Percentiles rank a stretch among this genome's conserved stretches.
phyloP scores from a whole-genome alignment of 2,329 filamentous ascomycete genomes.

The Claviceps maximensis region DNA sequence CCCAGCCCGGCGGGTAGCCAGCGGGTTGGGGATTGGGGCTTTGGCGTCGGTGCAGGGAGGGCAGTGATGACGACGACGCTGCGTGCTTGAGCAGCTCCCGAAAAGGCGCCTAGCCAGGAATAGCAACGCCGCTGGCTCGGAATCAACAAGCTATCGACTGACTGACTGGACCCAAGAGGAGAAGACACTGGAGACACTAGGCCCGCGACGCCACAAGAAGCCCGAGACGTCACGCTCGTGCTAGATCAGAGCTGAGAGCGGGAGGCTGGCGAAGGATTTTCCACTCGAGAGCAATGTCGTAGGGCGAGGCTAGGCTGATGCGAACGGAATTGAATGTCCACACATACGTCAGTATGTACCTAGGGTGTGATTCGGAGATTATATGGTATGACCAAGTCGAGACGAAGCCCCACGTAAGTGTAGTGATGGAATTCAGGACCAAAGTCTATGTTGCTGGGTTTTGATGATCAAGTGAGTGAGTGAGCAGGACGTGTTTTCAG shows the following conservation, averaged over 20 bases:
- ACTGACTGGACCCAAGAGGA: background rate
- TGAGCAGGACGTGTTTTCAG: background rate
- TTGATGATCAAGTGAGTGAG: background rate
- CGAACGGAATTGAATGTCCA: no score
- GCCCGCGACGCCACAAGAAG: background rate
- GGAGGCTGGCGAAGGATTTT: background rate
- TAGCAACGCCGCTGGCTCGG: background rate
- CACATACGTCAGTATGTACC: no score
- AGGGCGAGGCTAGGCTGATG: no score
- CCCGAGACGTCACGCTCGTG: background rate
- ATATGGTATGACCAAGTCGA: background rate
- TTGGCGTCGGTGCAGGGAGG: background rate
- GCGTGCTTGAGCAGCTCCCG: no score
- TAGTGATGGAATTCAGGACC: background rate
- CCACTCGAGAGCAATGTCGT: no score
- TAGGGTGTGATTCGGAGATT: background rate
- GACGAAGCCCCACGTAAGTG: background rate
- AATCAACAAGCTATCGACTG: background rate
- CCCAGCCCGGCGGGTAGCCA: background rate
- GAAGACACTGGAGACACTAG: no score
- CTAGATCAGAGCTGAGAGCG: background rate
- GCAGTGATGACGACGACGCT: no score
- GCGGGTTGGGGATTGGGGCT: background rate
- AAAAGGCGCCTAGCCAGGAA: background rate
- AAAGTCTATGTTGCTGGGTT: background rate